These are phyloP conservation scores for Fusarium sp. DNA, from an alignment of 2,329 filamentous ascomycete species.

Conservation along the genomic window DNA sequence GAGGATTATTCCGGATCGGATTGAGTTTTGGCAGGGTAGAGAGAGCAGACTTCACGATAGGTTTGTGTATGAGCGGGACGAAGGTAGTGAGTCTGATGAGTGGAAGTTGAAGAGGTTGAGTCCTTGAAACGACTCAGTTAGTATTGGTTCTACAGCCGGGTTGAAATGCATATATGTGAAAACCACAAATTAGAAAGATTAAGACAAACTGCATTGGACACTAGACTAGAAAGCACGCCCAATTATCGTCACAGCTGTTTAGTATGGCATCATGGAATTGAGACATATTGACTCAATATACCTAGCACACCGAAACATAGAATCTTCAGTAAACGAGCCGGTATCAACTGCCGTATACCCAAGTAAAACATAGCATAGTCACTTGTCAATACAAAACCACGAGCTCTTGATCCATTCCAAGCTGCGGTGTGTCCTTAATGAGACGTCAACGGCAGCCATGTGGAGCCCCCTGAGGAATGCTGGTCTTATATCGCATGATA, in stretches of 20 bases:
- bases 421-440: constrained; percentile 16
- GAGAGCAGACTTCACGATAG: constrained; percentile 93
- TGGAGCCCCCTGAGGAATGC: constrained; percentile 23
- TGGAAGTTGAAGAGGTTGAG: constrained; percentile 83
- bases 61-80: constrained; percentile 83
- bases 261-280: too few relatives aligned
- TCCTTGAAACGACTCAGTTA: constrained; percentile 57
- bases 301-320: background rate
- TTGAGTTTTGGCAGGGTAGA: constrained; percentile 98
- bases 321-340: background rate
- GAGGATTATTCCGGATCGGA: constrained; percentile 84
- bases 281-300: background rate
- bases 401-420: constrained; percentile 1
- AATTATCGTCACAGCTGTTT: too few relatives aligned
- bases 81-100: constrained; percentile 55
- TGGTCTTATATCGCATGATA: constrained; percentile 27
- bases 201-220: too few relatives aligned
- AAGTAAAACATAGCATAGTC: background rate
- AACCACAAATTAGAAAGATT: too few relatives aligned
- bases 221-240: background rate
- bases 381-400: constrained; percentile 3
- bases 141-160: background rate
- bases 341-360: constrained; percentile 4
- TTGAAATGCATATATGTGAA: too few relatives aligned
- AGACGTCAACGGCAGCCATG: constrained; percentile 12